These are phyloP conservation scores for Solioccasus polychromus DNA, from an alignment of 768 basidiomycete genomes.

Conservation along the genomic window DNA sequence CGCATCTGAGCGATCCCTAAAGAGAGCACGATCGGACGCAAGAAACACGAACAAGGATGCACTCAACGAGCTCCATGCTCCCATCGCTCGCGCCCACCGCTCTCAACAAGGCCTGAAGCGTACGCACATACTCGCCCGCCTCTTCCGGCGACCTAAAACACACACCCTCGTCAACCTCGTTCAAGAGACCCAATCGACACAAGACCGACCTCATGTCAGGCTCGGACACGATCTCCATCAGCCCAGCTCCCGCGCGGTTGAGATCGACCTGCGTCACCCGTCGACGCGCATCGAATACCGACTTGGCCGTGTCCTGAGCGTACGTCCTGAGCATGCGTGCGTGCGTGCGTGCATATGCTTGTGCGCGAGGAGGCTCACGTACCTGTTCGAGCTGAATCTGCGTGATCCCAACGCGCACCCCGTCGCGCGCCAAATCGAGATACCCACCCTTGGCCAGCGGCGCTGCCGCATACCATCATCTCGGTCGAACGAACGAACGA, in stretches of 20 bases:
- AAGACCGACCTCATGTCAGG: slow-evolving; percentile 72
- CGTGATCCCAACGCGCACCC: slow-evolving; percentile 69
- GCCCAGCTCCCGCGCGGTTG: slow-evolving; percentile 83
- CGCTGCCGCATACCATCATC: slow-evolving; percentile 49
- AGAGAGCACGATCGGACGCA: slow-evolving; percentile 1
- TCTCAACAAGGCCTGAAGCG: slow-evolving; percentile 77
- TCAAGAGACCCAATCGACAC: background rate
- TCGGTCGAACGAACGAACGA: too few relatives aligned
- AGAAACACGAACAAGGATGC: background rate
- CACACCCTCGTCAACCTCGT: background rate
- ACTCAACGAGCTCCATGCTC: slow-evolving; percentile 91
- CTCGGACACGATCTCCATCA: slow-evolving; percentile 96
- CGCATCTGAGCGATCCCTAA: slow-evolving; percentile 91
- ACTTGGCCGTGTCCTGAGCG: slow-evolving; percentile 86
- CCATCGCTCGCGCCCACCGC: slow-evolving; percentile 88
- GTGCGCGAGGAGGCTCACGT: slow-evolving; percentile 8
- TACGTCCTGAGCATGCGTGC: too few relatives aligned
- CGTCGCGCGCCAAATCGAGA: slow-evolving; percentile 43
- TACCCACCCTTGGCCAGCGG: slow-evolving; percentile 73
- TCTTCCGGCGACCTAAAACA: slow-evolving; percentile 72
- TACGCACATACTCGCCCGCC: slow-evolving; percentile 81
- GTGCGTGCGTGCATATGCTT: background rate
- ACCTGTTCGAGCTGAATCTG: slow-evolving; percentile 98
- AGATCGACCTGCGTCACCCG: slow-evolving; percentile 70
- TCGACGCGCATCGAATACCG: slow-evolving; percentile 54